Evolutionary conservation across 2,329 filamentous ascomycete genomes (phyloP).

Genomic region (Hymenoscyphus infarciens): DNA sequence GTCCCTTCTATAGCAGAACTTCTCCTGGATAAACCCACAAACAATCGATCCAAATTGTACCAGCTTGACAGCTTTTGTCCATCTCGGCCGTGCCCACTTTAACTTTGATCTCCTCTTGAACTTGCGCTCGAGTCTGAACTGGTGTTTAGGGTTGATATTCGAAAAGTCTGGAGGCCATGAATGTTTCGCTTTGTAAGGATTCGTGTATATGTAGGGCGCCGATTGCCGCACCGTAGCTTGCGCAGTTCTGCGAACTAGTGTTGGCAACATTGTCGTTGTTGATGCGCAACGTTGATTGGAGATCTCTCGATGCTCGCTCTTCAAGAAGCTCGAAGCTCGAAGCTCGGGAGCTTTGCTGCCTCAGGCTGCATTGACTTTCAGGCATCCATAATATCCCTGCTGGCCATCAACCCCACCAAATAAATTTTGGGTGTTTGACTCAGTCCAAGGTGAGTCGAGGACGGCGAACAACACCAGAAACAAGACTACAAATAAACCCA

Average conservation of each 20-base stretch:
- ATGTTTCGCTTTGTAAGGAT: conserved; percentile 64
- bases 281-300: not conserved
- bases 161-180: conserved; percentile 76
- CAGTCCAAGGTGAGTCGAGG: not conserved
- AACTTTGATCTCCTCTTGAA: conserved; percentile 68
- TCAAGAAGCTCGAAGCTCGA: not conserved
- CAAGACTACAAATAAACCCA: not conserved
- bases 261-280: conserved; percentile 42
- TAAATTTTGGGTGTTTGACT: conserved; percentile 19
- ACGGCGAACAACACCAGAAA: conserved; percentile 8
- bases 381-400: conserved; percentile 5
- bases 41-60: conserved; percentile 46
- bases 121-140: conserved; percentile 75
- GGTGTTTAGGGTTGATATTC: conserved; percentile 65
- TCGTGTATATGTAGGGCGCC: conserved; percentile 41
- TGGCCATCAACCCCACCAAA: conserved; percentile 23
- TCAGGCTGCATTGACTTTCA: not conserved
- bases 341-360: not conserved
- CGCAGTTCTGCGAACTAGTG: conserved; percentile 43
- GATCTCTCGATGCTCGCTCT: not conserved
- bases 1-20: conserved; percentile 15
- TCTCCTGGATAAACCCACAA: conserved; percentile 26
- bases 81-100: conserved; percentile 58
- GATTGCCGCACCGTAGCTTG: conserved; percentile 33
- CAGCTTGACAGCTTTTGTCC: conserved; percentile 63